These are phyloP conservation scores for Phalaenopsis hybrid DNA, from an alignment of 116 monocot genomes.

Conservation along the genomic window DNA sequence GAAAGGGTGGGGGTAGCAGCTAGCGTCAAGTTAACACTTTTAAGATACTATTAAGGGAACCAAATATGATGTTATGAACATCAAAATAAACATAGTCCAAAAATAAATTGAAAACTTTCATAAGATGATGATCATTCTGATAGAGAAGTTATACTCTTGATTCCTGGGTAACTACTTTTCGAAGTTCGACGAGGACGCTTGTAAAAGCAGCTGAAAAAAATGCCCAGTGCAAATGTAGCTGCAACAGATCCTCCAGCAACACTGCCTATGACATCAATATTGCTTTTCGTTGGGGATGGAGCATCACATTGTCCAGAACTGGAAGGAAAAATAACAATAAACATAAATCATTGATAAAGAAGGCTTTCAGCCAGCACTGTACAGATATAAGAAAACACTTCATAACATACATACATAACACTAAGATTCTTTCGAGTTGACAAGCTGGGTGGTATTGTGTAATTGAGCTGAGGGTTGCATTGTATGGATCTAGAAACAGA, in stretches of 20 bases:
- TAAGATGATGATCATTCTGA: background rate
- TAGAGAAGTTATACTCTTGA: slow-evolving; percentile 32
- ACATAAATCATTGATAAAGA: background rate
- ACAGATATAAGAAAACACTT: background rate
- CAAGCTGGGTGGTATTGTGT: slow-evolving; percentile 25
- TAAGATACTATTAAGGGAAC: background rate
- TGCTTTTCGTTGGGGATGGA: slow-evolving; percentile 2
- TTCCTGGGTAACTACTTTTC: slow-evolving; percentile 11
- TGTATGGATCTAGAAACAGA: slow-evolving; percentile 22
- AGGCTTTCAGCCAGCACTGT: background rate
- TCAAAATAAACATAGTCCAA: background rate
- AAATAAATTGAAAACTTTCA: background rate
- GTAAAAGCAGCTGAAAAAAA: slow-evolving; percentile 45
- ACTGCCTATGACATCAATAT: slow-evolving; percentile 18
- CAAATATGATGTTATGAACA: background rate
- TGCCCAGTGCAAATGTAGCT: slow-evolving; percentile 23
- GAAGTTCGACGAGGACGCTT: slow-evolving; percentile 17
- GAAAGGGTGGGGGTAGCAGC: no score
- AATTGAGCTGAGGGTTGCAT: slow-evolving; percentile 38
- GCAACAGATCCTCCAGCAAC: slow-evolving; percentile 54
- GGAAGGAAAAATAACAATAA: background rate
- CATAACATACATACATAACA: slow-evolving; percentile 19
- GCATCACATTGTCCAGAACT: slow-evolving; percentile 26
- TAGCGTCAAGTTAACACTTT: no score
- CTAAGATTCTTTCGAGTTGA: slow-evolving; percentile 14